A percentile compares a stretch with the other conserved stretches of the same genome.
phyloP scores from a whole-genome alignment of 83 land plant species.

The Diphasiastrum complanatum region DNA sequence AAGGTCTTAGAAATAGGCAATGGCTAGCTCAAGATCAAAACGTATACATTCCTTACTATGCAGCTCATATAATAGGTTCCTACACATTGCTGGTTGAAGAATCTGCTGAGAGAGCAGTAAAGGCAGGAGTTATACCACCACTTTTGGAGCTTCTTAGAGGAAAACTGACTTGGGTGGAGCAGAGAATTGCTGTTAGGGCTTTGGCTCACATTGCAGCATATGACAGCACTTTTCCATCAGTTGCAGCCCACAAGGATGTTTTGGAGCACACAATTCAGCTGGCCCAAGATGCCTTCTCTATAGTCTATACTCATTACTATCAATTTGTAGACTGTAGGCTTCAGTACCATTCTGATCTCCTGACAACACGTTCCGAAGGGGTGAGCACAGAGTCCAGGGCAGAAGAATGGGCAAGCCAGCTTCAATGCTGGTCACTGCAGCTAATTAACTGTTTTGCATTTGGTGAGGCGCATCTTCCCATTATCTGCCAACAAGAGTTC shows the following conservation, averaged over 20 bases:
- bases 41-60: conserved; percentile 86
- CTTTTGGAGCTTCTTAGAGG: conserved; percentile 81
- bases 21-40: conserved; percentile 74
- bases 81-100: conserved; percentile 72
- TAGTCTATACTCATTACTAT: conserved; percentile 56
- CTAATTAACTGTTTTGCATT: conserved; percentile 77
- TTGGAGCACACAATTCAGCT: conserved; percentile 67
- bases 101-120: conserved; percentile 67
- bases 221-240: conserved; percentile 52
- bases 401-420: conserved; percentile 95
- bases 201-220: conserved; percentile 82
- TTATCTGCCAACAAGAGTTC: conserved; percentile 52
- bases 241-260: conserved; percentile 45
- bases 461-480: conserved; percentile 45
- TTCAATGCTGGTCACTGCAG: conserved; percentile 86
- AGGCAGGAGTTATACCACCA: conserved; percentile 64
- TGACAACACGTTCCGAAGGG: conserved; percentile 82
- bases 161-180: conserved; percentile 89
- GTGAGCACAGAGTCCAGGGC: conserved; percentile 64
- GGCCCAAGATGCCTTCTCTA: conserved; percentile 49
- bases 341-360: conserved; percentile 75
- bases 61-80: conserved; percentile 93
- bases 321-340: conserved; percentile 46
- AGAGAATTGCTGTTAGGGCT: conserved; percentile 85
- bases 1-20: conserved; percentile 42